phyloP scores from a whole-genome alignment of 257 asterid genomes.

The Penstemon barbatus region DNA sequence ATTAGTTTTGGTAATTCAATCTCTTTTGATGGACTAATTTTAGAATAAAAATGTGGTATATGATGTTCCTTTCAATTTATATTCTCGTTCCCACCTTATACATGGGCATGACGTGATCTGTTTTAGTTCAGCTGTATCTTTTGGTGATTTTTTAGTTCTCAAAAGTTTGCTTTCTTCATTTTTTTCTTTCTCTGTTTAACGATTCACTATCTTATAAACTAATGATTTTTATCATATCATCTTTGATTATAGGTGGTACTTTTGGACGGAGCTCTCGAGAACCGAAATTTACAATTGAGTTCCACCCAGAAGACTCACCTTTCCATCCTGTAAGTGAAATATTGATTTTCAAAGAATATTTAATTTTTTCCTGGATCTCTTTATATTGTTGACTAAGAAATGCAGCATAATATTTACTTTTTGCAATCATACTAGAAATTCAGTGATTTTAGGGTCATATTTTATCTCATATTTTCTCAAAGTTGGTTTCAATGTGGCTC shows the following conservation, averaged over 20 bases:
- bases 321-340: conserved; percentile 71
- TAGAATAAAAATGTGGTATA: too few species aligned
- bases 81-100: too few species aligned
- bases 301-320: conserved; percentile 78
- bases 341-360: background rate
- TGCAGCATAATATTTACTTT: background rate
- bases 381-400: conserved; percentile 5
- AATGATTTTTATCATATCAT: conserved; percentile 9
- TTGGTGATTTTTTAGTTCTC: too few species aligned
- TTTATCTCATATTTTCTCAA: too few species aligned
- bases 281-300: conserved; percentile 84
- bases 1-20: too few species aligned
- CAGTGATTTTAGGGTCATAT: too few species aligned
- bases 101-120: too few species aligned
- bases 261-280: conserved; percentile 82
- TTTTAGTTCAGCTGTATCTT: too few species aligned
- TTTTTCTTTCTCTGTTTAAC: background rate
- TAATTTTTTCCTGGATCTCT: conserved; percentile 17
- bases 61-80: too few species aligned
- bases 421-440: too few species aligned
- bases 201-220: background rate
- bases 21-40: too few species aligned
- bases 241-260: conserved; percentile 54
- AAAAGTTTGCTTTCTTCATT: background rate
- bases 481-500: too few species aligned